Percentiles rank a stretch among this genome's conserved stretches.
These are phyloP conservation scores for Sarcodon sp. DNA, from an alignment of 768 basidiomycete genomes.

Conservation along the genomic window DNA sequence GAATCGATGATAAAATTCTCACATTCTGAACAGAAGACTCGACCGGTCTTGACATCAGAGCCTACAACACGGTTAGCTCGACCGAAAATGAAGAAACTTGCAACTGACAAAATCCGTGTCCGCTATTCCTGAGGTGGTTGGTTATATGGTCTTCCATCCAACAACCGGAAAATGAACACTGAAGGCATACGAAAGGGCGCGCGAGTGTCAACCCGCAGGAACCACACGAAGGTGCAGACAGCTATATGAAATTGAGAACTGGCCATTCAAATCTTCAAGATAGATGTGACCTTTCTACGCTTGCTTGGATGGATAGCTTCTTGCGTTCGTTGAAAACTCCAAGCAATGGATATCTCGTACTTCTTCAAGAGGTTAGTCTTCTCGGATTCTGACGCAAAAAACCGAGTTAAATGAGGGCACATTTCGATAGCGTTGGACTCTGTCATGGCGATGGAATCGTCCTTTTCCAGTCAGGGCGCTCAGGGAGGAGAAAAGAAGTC, in stretches of 20 bases:
- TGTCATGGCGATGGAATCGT: background rate
- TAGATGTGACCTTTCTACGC: constrained; percentile 44
- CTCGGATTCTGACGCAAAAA: background rate
- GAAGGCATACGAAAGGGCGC: constrained; percentile 60
- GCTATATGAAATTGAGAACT: constrained; percentile 15
- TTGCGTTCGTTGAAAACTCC: constrained; percentile 37
- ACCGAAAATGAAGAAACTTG: background rate
- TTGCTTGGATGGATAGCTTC: constrained; percentile 38
- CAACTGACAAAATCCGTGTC: constrained; percentile 49
- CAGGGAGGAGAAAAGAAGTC: constrained; percentile 1
- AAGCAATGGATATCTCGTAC: constrained; percentile 40
- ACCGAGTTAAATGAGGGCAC: too few relatives aligned
- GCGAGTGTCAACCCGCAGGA: constrained; percentile 41
- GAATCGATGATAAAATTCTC: constrained; percentile 62
- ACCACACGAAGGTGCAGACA: constrained; percentile 49
- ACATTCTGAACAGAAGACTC: constrained; percentile 62
- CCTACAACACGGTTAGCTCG: constrained; percentile 27
- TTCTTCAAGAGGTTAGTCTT: constrained; percentile 25
- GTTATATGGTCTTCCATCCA: constrained; percentile 49
- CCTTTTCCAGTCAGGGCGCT: constrained; percentile 2
- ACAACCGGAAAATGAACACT: constrained; percentile 61
- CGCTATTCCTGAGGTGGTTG: constrained; percentile 40
- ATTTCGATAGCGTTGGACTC: too few relatives aligned
- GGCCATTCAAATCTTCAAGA: too few relatives aligned
- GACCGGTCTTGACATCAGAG: constrained; percentile 62